phyloP scores from a whole-genome alignment of 768 basidiomycete species.

The Rhizopogon rudus region DNA sequence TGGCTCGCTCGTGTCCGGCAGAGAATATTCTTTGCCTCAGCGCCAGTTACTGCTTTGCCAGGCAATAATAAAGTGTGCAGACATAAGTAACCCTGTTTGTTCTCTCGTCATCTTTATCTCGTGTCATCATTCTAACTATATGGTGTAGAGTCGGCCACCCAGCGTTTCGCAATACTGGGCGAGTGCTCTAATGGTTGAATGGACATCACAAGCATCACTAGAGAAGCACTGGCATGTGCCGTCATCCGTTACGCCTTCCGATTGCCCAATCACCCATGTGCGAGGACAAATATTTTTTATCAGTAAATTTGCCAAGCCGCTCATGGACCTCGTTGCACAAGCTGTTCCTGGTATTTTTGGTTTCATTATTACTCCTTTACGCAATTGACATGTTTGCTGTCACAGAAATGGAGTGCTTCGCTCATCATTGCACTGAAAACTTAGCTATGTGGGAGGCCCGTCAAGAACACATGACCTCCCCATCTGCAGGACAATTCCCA shows the following conservation, averaged over 20 bases:
- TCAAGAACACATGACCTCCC: slow-evolving; percentile 32
- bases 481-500: slow-evolving; percentile 4
- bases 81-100: slow-evolving; percentile 97
- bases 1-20: slow-evolving; percentile 39
- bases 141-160: slow-evolving; percentile 78
- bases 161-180: slow-evolving; percentile 94
- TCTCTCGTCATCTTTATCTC: neutral
- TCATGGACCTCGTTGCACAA: slow-evolving; percentile 69
- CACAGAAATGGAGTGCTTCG: slow-evolving; percentile 64
- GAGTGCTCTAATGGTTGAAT: slow-evolving; percentile 80
- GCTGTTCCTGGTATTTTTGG: slow-evolving; percentile 61
- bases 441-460: slow-evolving; percentile 64
- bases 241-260: slow-evolving; percentile 42
- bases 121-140: slow-evolving; percentile 1
- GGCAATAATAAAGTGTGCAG: slow-evolving; percentile 93
- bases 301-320: slow-evolving; percentile 72
- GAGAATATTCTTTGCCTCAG: slow-evolving; percentile 32
- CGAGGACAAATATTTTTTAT: slow-evolving; percentile 89
- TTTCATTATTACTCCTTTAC: neutral
- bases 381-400: neutral
- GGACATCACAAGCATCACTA: slow-evolving; percentile 84
- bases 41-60: slow-evolving; percentile 78
- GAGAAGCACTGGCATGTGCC: slow-evolving; percentile 77
- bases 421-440: slow-evolving; percentile 64
- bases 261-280: slow-evolving; percentile 59